These are phyloP conservation scores for Liriodendron chinense DNA, from an alignment of 164 flowering plant genomes.

Conservation along the genomic window DNA sequence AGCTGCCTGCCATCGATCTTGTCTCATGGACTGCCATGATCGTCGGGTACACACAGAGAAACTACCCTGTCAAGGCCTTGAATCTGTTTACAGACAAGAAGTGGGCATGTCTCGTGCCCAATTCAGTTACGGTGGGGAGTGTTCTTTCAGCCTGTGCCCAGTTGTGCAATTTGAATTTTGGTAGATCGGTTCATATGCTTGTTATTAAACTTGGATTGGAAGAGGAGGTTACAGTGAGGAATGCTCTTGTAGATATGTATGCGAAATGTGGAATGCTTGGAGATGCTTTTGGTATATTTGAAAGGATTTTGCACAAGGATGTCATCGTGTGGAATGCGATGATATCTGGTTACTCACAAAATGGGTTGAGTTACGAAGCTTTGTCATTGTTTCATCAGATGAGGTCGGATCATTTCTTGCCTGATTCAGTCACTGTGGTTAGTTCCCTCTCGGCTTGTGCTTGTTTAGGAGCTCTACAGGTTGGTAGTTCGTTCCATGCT, in stretches of 20 bases:
- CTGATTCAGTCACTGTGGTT: slow-evolving; percentile 66
- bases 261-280: slow-evolving; percentile 48
- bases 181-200: slow-evolving; percentile 46
- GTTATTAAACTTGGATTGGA: slow-evolving; percentile 50
- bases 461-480: slow-evolving; percentile 33
- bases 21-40: slow-evolving; percentile 88
- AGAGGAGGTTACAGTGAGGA: slow-evolving; percentile 34
- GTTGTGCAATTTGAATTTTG: slow-evolving; percentile 30
- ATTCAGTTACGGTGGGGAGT: slow-evolving; percentile 50
- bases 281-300: slow-evolving; percentile 50
- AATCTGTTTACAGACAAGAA: slow-evolving; percentile 43
- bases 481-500: slow-evolving; percentile 64
- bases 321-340: slow-evolving; percentile 73
- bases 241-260: slow-evolving; percentile 78
- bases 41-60: slow-evolving; percentile 61
- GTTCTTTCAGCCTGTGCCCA: slow-evolving; percentile 67
- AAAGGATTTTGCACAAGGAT: slow-evolving; percentile 39
- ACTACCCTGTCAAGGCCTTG: slow-evolving; percentile 45
- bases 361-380: slow-evolving; percentile 46
- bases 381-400: slow-evolving; percentile 43
- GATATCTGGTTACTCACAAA: slow-evolving; percentile 57
- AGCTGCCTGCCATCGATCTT: slow-evolving; percentile 39
- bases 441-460: slow-evolving; percentile 58
- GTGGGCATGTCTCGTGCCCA: slow-evolving; percentile 40
- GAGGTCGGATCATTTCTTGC: slow-evolving; percentile 35